Evolutionary conservation across 2,329 filamentous ascomycete species (phyloP).

Genomic region (Microdochium paspali): DNA sequence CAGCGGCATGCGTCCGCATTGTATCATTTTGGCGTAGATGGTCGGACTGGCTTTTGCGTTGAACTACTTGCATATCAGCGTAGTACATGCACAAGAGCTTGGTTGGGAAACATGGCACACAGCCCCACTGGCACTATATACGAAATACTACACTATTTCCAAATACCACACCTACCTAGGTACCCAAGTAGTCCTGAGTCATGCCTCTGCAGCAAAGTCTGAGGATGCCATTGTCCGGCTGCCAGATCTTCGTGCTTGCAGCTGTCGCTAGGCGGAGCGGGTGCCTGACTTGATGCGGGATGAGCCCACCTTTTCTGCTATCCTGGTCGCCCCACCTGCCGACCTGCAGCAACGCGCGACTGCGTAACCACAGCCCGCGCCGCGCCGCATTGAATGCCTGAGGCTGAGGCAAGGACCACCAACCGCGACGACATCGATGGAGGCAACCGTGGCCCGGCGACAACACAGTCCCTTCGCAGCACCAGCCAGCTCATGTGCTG

Average conservation of each 20-base stretch:
- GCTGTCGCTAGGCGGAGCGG: background rate
- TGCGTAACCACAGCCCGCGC: background rate
- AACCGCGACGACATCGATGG: slow-evolving; percentile 1
- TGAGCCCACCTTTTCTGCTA: background rate
- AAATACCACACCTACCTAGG: background rate
- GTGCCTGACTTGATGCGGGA: background rate
- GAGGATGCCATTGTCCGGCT: no score
- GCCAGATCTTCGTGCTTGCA: background rate
- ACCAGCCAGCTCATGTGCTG: background rate
- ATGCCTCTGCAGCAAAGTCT: no score
- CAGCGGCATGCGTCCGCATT: no score
- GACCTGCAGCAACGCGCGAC: background rate
- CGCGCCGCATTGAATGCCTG: background rate
- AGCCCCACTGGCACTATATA: no score
- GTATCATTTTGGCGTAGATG: no score
- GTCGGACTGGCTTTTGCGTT: no score
- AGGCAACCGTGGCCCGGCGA: no score
- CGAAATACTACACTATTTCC: no score
- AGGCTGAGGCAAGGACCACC: background rate
- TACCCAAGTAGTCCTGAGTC: background rate
- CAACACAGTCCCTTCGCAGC: background rate
- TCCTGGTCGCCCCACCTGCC: background rate
- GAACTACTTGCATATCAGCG: no score
- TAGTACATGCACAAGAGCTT: no score
- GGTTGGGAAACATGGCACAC: no score